Evolutionary conservation across 2,329 filamentous ascomycete genomes (phyloP), one percentile per base, ranked within the genome.

Genomic region (Knoxdaviesia capensis): DNA sequence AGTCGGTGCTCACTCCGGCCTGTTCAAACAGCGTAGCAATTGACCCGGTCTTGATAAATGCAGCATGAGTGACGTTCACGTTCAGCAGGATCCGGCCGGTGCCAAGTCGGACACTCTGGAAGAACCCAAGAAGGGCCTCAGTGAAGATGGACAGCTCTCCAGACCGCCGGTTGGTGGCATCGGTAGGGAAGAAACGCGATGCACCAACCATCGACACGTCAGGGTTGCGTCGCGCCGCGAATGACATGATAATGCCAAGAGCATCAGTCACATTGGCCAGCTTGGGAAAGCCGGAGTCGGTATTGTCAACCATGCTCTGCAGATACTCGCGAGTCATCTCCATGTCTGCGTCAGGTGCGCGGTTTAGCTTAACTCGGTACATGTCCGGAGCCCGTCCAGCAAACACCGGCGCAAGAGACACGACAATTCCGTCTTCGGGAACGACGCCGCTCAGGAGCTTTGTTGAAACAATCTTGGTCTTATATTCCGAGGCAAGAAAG

Each of bases 51-150:
- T 53, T 20, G 33, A 42, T 29, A 54, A 74, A 74, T 11, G 71
- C 60, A 3, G 63, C 65, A 46, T 72, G 64, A 0, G 66, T 65
- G 7, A 71, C 64, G 43, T 75, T 74, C 39, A 60, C 58, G 46
- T 75, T 75, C 30, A 74, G 54, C 0, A 75, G 59, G 1, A 74
- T 49, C 0, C 68, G 59, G 2, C 68, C 69, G 0, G 70, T 74
- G 1, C 64, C 64, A 1, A 68, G 56, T 5, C 69, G 66, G 3
- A 65, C 60, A 32, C 68, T 72, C 49, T 71, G 66, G 43, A 72
- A 72, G 48, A 68, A 73, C 1, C 71, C 71, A 10, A 69, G 63
- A 1, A 67, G 55, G 6, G 56, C 49, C 7, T 54, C 54, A 1
- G 49, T 50, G 0, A 56, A 53, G 5, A 43, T 36, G 5, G 50